Conservation (phyloP, 1,284 basidiomycete species). For the Trichosporon asahii region DNA sequence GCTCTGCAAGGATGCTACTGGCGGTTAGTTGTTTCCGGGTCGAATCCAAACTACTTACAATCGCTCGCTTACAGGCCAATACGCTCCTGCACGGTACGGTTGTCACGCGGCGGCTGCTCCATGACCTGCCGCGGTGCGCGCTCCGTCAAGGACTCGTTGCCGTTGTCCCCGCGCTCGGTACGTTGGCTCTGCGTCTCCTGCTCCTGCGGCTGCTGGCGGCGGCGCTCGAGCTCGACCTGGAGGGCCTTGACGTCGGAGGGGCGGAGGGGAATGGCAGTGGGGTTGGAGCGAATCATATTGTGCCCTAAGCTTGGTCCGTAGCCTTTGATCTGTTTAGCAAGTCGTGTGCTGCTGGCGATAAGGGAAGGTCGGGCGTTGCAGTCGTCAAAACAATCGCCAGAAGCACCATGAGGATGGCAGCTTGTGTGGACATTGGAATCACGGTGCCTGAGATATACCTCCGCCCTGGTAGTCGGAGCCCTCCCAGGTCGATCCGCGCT, state of each 20-base stretch:
- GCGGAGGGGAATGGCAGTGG: constrained; percentile 45
- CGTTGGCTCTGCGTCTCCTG: constrained; percentile 2
- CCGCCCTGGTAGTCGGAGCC: neutral
- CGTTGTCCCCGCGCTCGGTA: neutral
- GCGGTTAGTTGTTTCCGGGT: too few relatives aligned
- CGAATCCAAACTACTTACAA: too few relatives aligned
- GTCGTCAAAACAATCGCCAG: neutral
- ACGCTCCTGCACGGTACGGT: neutral
- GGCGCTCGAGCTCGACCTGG: constrained; percentile 42
- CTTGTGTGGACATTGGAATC: neutral
- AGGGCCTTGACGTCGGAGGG: constrained; percentile 44
- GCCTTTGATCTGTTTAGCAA: neutral
- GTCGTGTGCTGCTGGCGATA: neutral
- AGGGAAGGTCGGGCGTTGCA: neutral
- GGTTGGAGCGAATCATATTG: constrained; percentile 48
- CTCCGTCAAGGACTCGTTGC: neutral
- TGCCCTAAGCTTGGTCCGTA: too few relatives aligned
- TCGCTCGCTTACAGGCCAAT: neutral
- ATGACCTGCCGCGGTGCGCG: neutral
- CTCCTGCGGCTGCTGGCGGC: constrained; percentile 19
- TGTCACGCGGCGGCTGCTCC: constrained; percentile 2
- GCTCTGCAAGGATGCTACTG: too few relatives aligned
- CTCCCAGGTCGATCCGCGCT: neutral
- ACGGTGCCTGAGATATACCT: neutral
- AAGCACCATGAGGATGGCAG: too few relatives aligned